Percentiles rank a stretch among this genome's conserved stretches.
phyloP scores from a whole-genome alignment of 2,329 filamentous ascomycete species.

The Zopfia rhizophila region DNA sequence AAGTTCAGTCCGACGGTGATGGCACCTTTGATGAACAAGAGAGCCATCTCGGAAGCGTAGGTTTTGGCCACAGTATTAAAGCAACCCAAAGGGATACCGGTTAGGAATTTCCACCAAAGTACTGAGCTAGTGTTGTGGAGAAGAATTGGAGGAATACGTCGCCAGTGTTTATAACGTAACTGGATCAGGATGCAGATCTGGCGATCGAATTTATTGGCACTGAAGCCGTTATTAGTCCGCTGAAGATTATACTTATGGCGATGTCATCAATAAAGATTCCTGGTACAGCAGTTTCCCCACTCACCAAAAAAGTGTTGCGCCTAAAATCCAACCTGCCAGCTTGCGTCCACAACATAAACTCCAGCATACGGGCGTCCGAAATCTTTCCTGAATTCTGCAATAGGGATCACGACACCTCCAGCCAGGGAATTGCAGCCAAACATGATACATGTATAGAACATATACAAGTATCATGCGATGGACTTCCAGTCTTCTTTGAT shows the following conservation, averaged over 20 bases:
- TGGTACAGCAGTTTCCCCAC: too few species aligned
- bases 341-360: slow-evolving; percentile 27
- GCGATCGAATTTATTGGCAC: slow-evolving; percentile 23
- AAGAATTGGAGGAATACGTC: slow-evolving; percentile 31
- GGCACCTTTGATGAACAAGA: slow-evolving; percentile 22
- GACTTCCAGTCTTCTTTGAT: slow-evolving; percentile 27
- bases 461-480: slow-evolving; percentile 29
- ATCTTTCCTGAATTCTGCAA: slow-evolving; percentile 26
- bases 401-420: slow-evolving; percentile 24
- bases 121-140: slow-evolving; percentile 20
- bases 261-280: too few species aligned
- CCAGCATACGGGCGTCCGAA: slow-evolving; percentile 26
- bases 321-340: slow-evolving; percentile 30
- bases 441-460: slow-evolving; percentile 30
- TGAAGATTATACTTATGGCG: too few species aligned
- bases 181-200: slow-evolving; percentile 23
- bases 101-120: slow-evolving; percentile 28
- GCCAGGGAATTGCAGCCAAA: slow-evolving; percentile 27
- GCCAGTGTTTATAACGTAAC: slow-evolving; percentile 26
- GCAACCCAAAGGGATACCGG: slow-evolving; percentile 23
- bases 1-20: slow-evolving; percentile 29
- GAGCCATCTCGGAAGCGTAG: slow-evolving; percentile 26
- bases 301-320: too few species aligned
- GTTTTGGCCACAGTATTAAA: slow-evolving; percentile 24
- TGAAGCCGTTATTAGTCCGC: slow-evolving; percentile 24